Evolutionary conservation across 1,284 basidiomycete species (phyloP).

Genomic region (Tetrapyrgos nigripes): DNA sequence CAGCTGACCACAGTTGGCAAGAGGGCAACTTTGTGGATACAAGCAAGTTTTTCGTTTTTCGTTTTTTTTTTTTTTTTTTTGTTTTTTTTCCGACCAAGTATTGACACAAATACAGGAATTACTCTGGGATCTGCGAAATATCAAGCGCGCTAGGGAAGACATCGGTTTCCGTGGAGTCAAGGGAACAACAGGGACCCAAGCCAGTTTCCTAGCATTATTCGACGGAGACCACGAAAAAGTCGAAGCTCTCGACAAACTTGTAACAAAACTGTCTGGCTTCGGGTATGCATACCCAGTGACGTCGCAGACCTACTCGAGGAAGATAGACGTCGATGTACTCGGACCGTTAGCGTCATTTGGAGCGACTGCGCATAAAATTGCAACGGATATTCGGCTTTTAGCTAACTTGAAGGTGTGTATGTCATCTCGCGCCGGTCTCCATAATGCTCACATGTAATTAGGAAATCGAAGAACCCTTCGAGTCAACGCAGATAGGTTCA

Average conservation of each 20-base stretch:
- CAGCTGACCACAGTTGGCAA: conserved; percentile 99
- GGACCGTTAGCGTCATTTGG: conserved; percentile 91
- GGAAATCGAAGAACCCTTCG: conserved; percentile 99
- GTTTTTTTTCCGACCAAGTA: not conserved
- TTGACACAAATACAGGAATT: conserved; percentile 81
- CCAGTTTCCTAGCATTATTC: conserved; percentile 93
- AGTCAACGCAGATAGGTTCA: conserved; percentile 98
- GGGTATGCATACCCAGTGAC: conserved; percentile 96
- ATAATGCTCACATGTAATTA: conserved; percentile 34
- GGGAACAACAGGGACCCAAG: conserved; percentile 98
- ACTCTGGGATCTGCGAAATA: conserved; percentile 95
- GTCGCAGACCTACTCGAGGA: conserved; percentile 98
- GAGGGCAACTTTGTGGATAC: conserved; percentile 97
- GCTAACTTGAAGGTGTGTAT: conserved; percentile 85
- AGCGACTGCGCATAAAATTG: conserved; percentile 97
- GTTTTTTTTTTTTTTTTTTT: conserved; percentile 5
- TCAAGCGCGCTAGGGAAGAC: conserved; percentile 91
- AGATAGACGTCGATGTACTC: conserved; percentile 95
- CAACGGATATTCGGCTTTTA: conserved; percentile 91
- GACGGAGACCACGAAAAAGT: conserved; percentile 97
- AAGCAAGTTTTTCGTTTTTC: conserved; percentile 52
- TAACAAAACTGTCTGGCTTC: conserved; percentile 93
- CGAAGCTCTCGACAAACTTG: conserved; percentile 87
- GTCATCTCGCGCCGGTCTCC: not conserved
- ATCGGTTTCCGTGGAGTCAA: conserved; percentile 98